Evolutionary conservation across 306 rosid species (phyloP), one percentile per base, ranked within the genome.

Genomic region (Crotalaria pallida): DNA sequence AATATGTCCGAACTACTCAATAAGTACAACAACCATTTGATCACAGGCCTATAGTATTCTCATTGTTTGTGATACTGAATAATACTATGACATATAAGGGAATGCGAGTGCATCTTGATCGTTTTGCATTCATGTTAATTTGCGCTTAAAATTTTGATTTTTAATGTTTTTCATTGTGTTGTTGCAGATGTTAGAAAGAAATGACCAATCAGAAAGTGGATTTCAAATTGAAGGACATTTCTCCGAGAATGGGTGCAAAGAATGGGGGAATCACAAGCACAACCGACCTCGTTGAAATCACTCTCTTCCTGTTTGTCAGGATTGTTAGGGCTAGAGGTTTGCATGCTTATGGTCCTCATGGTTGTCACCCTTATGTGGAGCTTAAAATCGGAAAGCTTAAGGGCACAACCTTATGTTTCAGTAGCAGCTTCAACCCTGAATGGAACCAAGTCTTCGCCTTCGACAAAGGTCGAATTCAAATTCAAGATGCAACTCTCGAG

Each of bases 381-480:
- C 36, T 81, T 21, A 77, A n/a, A 58, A 43, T 78, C 29, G 85
- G 85, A 22, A 11, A 8, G 29, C 44, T 55, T 6, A 72, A 23
- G 33, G 77, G 59, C 3, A 23, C 44, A 40, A 77, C 85, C 2
- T 5, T 18, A 10, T 68, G 64, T 43, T 51, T 47, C 21, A 23
- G 13, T 10, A 13, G 38, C 16, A 65, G 9, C 33, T 68, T 38
- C 9, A 27, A 77, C 12, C 82, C 80, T 10, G 71, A 68, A 57
- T 77, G 82, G 85, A 21, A 77, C 64, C 77, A 81, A 48, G 80
- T 77, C 19, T 81, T 81, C 22, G 85, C 77, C 17, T 22, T 77
- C 11, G 79, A 71, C 43, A 66, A 72, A 47, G 76, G 19, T 43
- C 64, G 7, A 18, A 9, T 58, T 49, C 23, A 49, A 36, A 51